Conservation (phyloP, 2,329 filamentous ascomycete genomes). For the Rhynchosporium agropyri region DNA sequence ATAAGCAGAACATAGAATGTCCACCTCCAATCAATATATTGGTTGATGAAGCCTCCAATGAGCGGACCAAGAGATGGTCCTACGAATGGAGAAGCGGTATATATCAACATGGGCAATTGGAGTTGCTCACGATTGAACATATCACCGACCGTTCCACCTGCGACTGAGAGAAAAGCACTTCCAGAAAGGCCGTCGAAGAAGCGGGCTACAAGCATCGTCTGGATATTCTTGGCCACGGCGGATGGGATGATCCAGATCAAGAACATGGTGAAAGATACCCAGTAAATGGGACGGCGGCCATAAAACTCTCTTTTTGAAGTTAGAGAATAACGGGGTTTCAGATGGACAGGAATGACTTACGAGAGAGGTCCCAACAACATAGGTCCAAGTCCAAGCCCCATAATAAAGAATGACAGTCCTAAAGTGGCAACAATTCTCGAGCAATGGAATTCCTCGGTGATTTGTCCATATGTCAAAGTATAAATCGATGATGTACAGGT, state of each 20-base stretch:
- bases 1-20: slow-evolving; percentile 84
- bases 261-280: slow-evolving; percentile 73
- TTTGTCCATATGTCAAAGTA: slow-evolving; percentile 77
- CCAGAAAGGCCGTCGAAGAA: slow-evolving; percentile 78
- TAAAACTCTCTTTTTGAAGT: slow-evolving; percentile 61
- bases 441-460: slow-evolving; percentile 73
- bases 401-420: slow-evolving; percentile 80
- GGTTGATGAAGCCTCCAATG: slow-evolving; percentile 81
- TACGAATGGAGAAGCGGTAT: slow-evolving; percentile 66
- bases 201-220: slow-evolving; percentile 74
- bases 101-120: slow-evolving; percentile 82
- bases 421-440: slow-evolving; percentile 75
- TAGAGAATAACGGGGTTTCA: neutral
- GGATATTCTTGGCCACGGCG: slow-evolving; percentile 79
- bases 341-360: slow-evolving; percentile 43
- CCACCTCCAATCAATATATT: slow-evolving; percentile 75
- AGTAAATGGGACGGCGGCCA: slow-evolving; percentile 79
- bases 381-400: slow-evolving; percentile 65
- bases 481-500: slow-evolving; percentile 90
- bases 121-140: slow-evolving; percentile 71
- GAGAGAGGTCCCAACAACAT: slow-evolving; percentile 59
- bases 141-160: slow-evolving; percentile 84
- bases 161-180: slow-evolving; percentile 70
- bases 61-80: slow-evolving; percentile 63
- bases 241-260: slow-evolving; percentile 80